These are phyloP conservation scores for Lentinus polychrous DNA, from an alignment of 1,284 basidiomycete species.

Conservation along the genomic window DNA sequence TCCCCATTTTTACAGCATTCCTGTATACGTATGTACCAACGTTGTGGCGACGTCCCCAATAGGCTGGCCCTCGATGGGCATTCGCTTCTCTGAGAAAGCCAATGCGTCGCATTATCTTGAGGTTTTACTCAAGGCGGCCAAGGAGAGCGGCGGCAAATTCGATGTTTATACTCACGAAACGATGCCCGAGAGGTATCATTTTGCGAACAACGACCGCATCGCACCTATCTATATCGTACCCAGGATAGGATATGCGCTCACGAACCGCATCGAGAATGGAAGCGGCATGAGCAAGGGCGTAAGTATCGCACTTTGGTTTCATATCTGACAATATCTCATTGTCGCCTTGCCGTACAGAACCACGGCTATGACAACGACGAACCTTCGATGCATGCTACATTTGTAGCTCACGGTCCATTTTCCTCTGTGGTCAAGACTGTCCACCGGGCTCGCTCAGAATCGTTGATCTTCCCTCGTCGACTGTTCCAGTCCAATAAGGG, in stretches of 20 bases:
- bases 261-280: constrained; percentile 53
- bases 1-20: not conserved
- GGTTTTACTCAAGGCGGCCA: constrained; percentile 44
- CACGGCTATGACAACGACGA: constrained; percentile 82
- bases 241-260: constrained; percentile 69
- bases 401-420: constrained; percentile 86
- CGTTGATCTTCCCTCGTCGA: constrained; percentile 20
- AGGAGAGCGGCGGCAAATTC: constrained; percentile 54
- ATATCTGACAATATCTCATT: not conserved
- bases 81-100: constrained; percentile 60
- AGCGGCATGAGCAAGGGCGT: constrained; percentile 71
- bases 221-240: constrained; percentile 87
- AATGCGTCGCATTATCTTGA: constrained; percentile 54
- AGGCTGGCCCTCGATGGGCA: constrained; percentile 82
- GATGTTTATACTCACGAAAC: constrained; percentile 73
- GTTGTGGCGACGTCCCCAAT: not conserved
- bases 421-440: constrained; percentile 57
- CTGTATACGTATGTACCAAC: not conserved
- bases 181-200: constrained; percentile 81
- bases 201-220: constrained; percentile 63
- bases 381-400: constrained; percentile 80
- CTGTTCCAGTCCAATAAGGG: constrained; percentile 38
- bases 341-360: constrained; percentile 36
- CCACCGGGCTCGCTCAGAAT: constrained; percentile 25
- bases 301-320: constrained; percentile 25